These are phyloP conservation scores for Viola pubescens DNA, from an alignment of 441 rosid genomes.

Conservation along the genomic window DNA sequence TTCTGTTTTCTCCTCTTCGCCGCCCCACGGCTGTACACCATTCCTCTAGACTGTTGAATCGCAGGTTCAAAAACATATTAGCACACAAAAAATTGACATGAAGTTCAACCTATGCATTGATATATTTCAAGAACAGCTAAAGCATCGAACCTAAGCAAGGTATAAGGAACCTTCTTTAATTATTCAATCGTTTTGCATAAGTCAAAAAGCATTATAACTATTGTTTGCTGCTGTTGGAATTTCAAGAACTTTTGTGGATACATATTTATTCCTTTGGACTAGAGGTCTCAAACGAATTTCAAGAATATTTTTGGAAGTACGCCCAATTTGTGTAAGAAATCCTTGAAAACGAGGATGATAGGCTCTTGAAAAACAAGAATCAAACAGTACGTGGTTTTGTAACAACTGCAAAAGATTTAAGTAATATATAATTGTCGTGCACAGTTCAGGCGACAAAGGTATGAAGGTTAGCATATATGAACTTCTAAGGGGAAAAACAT, in stretches of 20 bases:
- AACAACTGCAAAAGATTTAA: neutral
- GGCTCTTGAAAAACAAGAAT: neutral
- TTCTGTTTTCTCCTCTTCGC: slow-evolving; percentile 32
- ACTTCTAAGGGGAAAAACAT: slow-evolving; percentile 15
- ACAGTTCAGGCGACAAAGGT: neutral
- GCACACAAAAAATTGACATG: neutral
- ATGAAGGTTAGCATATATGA: neutral
- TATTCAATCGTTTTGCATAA: too few species aligned
- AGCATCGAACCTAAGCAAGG: neutral
- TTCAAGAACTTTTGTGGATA: too few species aligned
- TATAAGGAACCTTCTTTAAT: neutral
- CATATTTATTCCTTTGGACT: neutral
- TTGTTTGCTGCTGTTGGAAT: too few species aligned
- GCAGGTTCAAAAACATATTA: neutral
- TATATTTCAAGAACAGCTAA: neutral
- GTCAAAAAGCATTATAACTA: too few species aligned
- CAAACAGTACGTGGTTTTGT: neutral
- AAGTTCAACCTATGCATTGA: neutral
- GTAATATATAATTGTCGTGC: neutral
- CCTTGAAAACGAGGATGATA: neutral
- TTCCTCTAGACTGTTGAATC: slow-evolving; percentile 49
- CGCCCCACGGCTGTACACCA: slow-evolving; percentile 27
- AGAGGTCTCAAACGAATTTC: neutral
- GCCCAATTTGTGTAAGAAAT: neutral
- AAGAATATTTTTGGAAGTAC: neutral